Evolutionary conservation across 164 flowering plant species (phyloP), one percentile per base, ranked within the genome.

Genomic region (Macadamia integrifolia): DNA sequence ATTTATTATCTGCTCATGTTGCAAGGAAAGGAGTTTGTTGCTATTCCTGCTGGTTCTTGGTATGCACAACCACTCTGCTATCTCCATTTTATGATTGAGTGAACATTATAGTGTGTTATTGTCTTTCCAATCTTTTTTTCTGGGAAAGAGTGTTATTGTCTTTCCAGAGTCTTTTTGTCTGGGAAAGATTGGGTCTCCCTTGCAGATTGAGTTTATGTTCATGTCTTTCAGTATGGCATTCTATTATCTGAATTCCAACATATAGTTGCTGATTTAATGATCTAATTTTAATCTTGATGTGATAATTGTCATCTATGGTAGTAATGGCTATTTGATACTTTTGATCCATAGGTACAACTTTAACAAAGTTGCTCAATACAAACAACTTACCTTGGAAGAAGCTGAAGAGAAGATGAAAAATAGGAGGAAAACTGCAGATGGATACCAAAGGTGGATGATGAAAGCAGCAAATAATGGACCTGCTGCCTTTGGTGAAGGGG

Each of bases 401-500:
- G 99, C 99, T 60, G 99, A 94, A 80, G 99, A 92, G 79, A 92
- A 90, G 80, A 92, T 94, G 89, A 94, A 81, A 74, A 92, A 89
- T 58, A 83, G 97, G 79, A 86, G 87, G 75, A 94, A 82, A 76
- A 88, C 89, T 61, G 93, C 97, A 1, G 94, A 89, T 80, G 99
- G 99, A n/a, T 92, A 89, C 79, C 65, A 88, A 75, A 88, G 98
- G 67, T 94, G 99, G 99, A 92, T 94, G 93, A 94, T 94, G 99
- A 94, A 92, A 78, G 88, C 88, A 7, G 93, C 98, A 72, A 90
- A 79, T 73, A 88, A 78, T 79, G 99, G 98, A 59, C 67, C 98
- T 74, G 92, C 97, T 71, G 93, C 97, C 44, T 92, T 94, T 85
- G 93, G 97, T 76, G 95, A 85, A 78, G 78, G 71, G 59, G 90